A percentile compares a stretch with the other conserved stretches of the same genome.
phyloP scores from a whole-genome alignment of 1,284 basidiomycete genomes.

The Paramarasmius palmivorus region DNA sequence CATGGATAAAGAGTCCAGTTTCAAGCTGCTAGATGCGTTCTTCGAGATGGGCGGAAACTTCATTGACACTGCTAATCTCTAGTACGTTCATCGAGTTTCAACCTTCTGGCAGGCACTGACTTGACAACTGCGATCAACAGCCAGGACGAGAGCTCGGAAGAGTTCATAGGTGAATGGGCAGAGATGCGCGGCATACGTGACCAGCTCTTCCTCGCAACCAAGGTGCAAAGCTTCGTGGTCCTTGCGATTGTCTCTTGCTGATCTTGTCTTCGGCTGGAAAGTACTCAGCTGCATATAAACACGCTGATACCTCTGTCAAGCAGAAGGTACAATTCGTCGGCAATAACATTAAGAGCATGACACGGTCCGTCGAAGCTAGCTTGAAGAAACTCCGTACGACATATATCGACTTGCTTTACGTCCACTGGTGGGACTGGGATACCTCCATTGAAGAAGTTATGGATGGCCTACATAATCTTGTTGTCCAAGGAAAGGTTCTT shows the following conservation, averaged over 20 bases:
- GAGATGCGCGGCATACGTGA: constrained; percentile 12
- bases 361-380: constrained; percentile 43
- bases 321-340: constrained; percentile 46
- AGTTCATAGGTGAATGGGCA: constrained; percentile 16
- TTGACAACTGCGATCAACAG: background rate
- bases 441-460: constrained; percentile 59
- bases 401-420: constrained; percentile 55
- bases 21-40: background rate
- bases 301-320: constrained; percentile 22
- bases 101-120: background rate
- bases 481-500: constrained; percentile 47
- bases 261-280: background rate
- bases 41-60: background rate
- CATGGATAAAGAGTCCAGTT: constrained; percentile 1
- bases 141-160: constrained; percentile 14
- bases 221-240: background rate
- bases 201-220: constrained; percentile 14
- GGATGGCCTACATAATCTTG: constrained; percentile 46
- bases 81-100: constrained; percentile 4
- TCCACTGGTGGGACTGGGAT: constrained; percentile 58
- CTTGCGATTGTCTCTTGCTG: background rate
- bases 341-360: constrained; percentile 47
- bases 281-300: constrained; percentile 16
- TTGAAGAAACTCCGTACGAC: constrained; percentile 57
- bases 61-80: constrained; percentile 18